Percentiles rank a stretch among this genome's conserved stretches.
Evolutionary conservation across 2,329 filamentous ascomycete genomes (phyloP).

Genomic region (Torrubiellomyces zombiae): DNA sequence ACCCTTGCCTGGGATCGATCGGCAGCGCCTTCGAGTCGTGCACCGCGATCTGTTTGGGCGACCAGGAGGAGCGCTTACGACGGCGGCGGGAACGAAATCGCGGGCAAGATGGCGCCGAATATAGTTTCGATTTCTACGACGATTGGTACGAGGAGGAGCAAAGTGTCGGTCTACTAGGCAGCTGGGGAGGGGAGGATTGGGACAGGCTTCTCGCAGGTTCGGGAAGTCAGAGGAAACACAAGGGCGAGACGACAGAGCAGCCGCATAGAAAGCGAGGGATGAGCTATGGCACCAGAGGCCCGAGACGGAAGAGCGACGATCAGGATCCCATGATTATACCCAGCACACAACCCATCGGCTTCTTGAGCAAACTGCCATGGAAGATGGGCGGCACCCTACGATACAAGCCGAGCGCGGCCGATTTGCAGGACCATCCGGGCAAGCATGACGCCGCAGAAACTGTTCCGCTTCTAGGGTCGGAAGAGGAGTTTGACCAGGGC

Average conservation of each 20-base stretch:
- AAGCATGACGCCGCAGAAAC: conserved; percentile 36
- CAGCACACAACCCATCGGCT: conserved; percentile 70
- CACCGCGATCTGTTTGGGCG: conserved; percentile 52
- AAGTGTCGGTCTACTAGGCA: conserved; percentile 42
- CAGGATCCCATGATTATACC: conserved; percentile 84
- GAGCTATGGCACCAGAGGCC: conserved; percentile 67
- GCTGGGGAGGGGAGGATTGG: conserved; percentile 72
- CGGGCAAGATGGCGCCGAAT: conserved; percentile 49
- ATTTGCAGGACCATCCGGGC: conserved; percentile 74
- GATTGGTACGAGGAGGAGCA: conserved; percentile 65
- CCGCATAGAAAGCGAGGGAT: conserved; percentile 63
- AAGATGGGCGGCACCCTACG: conserved; percentile 65
- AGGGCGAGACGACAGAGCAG: conserved; percentile 33
- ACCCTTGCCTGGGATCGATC: conserved; percentile 59
- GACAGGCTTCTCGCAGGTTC: conserved; percentile 65
- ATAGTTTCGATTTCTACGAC: conserved; percentile 93
- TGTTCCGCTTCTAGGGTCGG: conserved; percentile 46
- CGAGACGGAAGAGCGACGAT: conserved; percentile 29
- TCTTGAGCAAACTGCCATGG: conserved; percentile 70
- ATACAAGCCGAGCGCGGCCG: conserved; percentile 82
- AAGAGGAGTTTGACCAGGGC: conserved; percentile 14
- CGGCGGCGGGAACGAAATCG: conserved; percentile 48
- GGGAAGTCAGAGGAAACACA: conserved; percentile 26
- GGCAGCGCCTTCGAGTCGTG: conserved; percentile 54
- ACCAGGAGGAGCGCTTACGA: conserved; percentile 56